phyloP scores from a whole-genome alignment of 805 yeast genomes.

The Debaryomyces prosopidis region DNA sequence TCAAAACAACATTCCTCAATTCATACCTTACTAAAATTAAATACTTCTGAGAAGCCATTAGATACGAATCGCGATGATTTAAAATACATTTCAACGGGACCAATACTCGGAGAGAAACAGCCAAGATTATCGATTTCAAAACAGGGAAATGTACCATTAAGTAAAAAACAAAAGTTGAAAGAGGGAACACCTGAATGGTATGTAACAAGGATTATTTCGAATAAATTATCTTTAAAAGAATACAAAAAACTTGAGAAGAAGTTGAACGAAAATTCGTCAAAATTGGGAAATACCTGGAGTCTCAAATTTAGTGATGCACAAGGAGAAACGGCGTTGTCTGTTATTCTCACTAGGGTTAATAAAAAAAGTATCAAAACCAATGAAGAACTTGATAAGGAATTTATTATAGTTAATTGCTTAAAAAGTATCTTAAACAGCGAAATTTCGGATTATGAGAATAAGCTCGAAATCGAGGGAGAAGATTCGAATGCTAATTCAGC shows the following conservation, averaged over 20 bases:
- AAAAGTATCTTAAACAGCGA: constrained; percentile 32
- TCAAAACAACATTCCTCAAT: neutral
- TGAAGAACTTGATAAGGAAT: constrained; percentile 44
- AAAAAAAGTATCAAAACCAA: constrained; percentile 44
- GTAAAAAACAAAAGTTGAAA: constrained; percentile 25
- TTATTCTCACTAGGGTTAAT: constrained; percentile 37
- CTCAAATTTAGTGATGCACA: constrained; percentile 36
- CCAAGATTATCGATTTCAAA: neutral
- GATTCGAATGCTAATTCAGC: constrained; percentile 9
- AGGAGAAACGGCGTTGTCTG: constrained; percentile 45
- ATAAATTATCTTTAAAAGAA: constrained; percentile 31
- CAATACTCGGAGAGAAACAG: no score
- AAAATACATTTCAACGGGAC: no score
- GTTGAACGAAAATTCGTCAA: constrained; percentile 20
- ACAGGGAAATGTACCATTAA: neutral
- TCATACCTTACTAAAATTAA: neutral
- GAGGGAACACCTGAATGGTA: constrained; percentile 45
- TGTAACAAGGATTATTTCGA: constrained; percentile 37
- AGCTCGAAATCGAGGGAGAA: constrained; percentile 8
- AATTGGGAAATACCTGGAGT: constrained; percentile 27
- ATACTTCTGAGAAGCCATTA: neutral
- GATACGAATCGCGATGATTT: no score
- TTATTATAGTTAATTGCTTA: constrained; percentile 37
- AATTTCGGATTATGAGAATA: constrained; percentile 12
- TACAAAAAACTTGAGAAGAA: constrained; percentile 36